Evolutionary conservation across 2,329 filamentous ascomycete species (phyloP).

Genomic region (Talaromyces atroroseus): DNA sequence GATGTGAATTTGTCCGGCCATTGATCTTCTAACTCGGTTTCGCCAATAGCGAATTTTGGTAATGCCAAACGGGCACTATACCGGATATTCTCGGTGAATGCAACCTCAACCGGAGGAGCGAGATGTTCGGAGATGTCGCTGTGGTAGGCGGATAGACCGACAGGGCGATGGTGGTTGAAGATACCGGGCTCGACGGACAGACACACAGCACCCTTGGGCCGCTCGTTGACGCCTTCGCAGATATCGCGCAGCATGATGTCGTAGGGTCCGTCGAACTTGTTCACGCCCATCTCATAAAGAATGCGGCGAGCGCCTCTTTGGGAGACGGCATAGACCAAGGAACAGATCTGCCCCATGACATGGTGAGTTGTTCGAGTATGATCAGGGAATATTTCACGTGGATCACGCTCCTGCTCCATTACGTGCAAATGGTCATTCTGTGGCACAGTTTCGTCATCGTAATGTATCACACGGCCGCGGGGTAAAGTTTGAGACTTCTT

Average conservation of each 20-base stretch:
- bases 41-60: constrained; percentile 9
- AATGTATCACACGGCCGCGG: constrained; percentile 15
- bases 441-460: constrained; percentile 15
- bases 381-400: constrained; percentile 20
- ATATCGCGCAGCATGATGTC: constrained; percentile 46
- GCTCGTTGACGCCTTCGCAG: constrained; percentile 37
- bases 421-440: constrained; percentile 14
- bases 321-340: constrained; percentile 36
- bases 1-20: constrained; percentile 10
- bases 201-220: constrained; percentile 17
- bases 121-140: constrained; percentile 16
- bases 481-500: constrained; percentile 20
- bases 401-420: constrained; percentile 13
- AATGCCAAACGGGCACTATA: constrained; percentile 13
- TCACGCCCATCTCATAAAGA: constrained; percentile 26
- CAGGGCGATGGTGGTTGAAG: constrained; percentile 17
- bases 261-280: constrained; percentile 24
- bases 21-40: constrained; percentile 10
- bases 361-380: constrained; percentile 36
- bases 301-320: constrained; percentile 34
- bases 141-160: constrained; percentile 11
- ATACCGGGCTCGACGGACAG: constrained; percentile 18
- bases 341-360: constrained; percentile 29
- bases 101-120: constrained; percentile 9
- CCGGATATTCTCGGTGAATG: constrained; percentile 15